Evolutionary conservation across 2,329 filamentous ascomycete species (phyloP), one percentile per base, ranked within the genome.

Genomic region (Botrytis cinerea): DNA sequence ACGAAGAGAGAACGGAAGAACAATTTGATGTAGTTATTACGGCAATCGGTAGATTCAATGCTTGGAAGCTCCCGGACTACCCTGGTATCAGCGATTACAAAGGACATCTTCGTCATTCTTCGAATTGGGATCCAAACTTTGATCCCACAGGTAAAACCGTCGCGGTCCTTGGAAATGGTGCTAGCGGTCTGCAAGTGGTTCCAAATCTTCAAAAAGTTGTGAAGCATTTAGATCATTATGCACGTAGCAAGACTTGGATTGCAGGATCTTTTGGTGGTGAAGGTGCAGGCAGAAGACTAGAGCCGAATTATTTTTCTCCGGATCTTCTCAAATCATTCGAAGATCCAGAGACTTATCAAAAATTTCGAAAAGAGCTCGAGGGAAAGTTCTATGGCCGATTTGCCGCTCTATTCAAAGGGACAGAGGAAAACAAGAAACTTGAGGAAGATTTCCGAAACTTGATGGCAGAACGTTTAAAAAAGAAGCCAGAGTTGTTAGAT

Each of bases 11-110:
- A 0, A 82, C 82, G 3, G 75, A 82, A 77, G 84, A 88, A 40
- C 83, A 85, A 43, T 84, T 86, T 4, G 90, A 92, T 74, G 87
- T 91, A 69, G 80, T 92, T 0, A 82, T 92, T 48, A 89, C 87
- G 0, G 89, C 89, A 0, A 87, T 90, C 61, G 91, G 90, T 0
- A 85, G 88, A 51, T 92, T 93, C 81, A 92, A 92, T 77, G 86
- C 85, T 16, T 91, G 89, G 89, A 88, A 86, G 73, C 80, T 91
- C 0, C 90, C 90, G 0, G 82, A 88, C 46, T 90, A 89, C 75
- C 86, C 87, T 1, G 89, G 89, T 0, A 84, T 89, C 40, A 16
- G 64, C n/a, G 82, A 86, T 16, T 76, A 71, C 22, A 64, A 86
- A 78, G 89, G 89, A 0, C 74, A 84, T 0, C 81, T 91, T 0